phyloP scores from a whole-genome alignment of 495 filamentous ascomycete species.

The Aspergillus egyptiacus region DNA sequence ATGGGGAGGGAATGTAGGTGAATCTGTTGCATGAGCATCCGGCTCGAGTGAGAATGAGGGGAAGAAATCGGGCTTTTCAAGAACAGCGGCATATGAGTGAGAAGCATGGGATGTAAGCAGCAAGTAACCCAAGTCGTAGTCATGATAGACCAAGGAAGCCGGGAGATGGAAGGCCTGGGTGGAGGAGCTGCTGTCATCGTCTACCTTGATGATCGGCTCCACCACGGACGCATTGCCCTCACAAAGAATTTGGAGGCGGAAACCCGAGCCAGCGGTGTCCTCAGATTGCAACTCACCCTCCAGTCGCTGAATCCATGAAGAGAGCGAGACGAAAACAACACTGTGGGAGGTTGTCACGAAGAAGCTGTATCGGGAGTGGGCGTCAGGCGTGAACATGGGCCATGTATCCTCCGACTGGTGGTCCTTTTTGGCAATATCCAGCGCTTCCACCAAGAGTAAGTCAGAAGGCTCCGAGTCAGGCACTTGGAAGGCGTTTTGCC shows the following conservation, averaged over 20 bases:
- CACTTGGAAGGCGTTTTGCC: conserved; percentile 37
- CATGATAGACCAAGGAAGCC: conserved; percentile 59
- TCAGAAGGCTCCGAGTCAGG: conserved; percentile 38
- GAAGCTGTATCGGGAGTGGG: conserved; percentile 67
- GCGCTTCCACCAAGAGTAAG: conserved; percentile 44
- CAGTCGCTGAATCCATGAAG: conserved; percentile 68
- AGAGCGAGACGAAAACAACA: conserved; percentile 63
- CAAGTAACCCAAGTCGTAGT: conserved; percentile 73
- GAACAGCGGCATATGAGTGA: conserved; percentile 56
- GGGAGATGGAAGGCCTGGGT: conserved; percentile 41
- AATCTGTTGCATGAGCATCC: conserved; percentile 16
- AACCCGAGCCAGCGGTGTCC: conserved; percentile 59
- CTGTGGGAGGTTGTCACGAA: conserved; percentile 69
- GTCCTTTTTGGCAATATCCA: conserved; percentile 56
- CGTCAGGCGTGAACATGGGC: conserved; percentile 70
- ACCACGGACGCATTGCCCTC: conserved; percentile 55
- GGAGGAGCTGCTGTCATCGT: conserved; percentile 38
- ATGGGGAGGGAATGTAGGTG: conserved; percentile 33
- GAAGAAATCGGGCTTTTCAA: conserved; percentile 56
- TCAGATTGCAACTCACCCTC: conserved; percentile 67
- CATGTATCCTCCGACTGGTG: conserved; percentile 47
- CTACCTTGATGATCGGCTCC: conserved; percentile 52
- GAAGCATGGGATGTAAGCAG: conserved; percentile 63
- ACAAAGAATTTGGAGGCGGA: conserved; percentile 66
- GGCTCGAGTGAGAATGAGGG: conserved; percentile 27